Evolutionary conservation across 2,329 filamentous ascomycete genomes (phyloP), one percentile per base, ranked within the genome.

Genomic region (Venturia nashicola): DNA sequence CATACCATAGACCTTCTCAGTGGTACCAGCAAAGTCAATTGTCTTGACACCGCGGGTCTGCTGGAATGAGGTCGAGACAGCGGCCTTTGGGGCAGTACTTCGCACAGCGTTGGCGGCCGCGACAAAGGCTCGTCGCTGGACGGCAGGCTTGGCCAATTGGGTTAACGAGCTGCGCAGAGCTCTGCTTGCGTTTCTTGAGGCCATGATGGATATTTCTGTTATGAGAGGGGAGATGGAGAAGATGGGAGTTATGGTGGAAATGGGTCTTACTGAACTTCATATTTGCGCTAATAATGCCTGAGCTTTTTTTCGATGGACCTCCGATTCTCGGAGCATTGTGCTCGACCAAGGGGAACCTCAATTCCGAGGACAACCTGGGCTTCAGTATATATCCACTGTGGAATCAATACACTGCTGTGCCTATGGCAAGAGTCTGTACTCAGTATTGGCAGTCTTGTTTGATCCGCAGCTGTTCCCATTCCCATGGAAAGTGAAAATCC

Each of bases 1-100:
- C 74, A 72, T 79, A 95, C 91, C 91, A 77, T 90, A 97, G 76
- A 99, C 94, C 70, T 87, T 86, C 85, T 99, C 94, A 82, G 95
- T 93, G 76, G 84, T 83, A 74, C 91, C 94, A 70, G 94, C 94
- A 78, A 99, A 99, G 86, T 97, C 92, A 79, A 99, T 93, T 72
- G 93, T 97, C 90, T 99, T 97, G 75, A 96, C 80, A 77, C 94
- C 94, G 75, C 94, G 88, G 70, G 84, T 81, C 74, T 86, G 84
- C 82, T 91, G 88, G 76, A 86, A 74, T 61, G 78, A 74, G 48
- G 76, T 70, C 65, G 75, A 73, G 63, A 78, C 75, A 69, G 76
- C 75, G 43, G 77, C 74, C 71, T 76, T 78, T 70, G 77, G 77
- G 61, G 75, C 72, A 69, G 76, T 73, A 72, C 77, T 74, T 68